Evolutionary conservation across 768 basidiomycete species (phyloP).

Genomic region (Lactifluus echinatus): DNA sequence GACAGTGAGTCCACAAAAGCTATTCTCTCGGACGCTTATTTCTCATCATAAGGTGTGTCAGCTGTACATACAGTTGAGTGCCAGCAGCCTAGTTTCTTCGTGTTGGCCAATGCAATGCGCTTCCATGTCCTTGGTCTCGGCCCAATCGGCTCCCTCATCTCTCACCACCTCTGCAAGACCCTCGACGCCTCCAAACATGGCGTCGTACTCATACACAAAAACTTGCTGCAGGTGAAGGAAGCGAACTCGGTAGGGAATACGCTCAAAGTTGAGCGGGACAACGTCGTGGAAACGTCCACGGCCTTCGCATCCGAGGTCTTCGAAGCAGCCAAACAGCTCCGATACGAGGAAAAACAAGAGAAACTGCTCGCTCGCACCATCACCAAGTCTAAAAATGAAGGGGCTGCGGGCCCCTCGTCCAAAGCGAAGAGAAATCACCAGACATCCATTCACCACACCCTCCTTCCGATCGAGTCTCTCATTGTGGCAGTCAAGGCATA

Average conservation of each 20-base stretch:
- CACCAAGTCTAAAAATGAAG: background rate
- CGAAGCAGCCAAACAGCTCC: constrained; percentile 16
- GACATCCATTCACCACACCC: background rate
- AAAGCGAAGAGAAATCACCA: background rate
- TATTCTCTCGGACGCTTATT: background rate
- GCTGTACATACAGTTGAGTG: background rate
- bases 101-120: constrained; percentile 52
- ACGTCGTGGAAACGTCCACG: constrained; percentile 33
- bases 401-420: background rate
- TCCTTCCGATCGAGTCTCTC: constrained; percentile 55
- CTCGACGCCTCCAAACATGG: constrained; percentile 39
- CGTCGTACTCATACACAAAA: constrained; percentile 66
- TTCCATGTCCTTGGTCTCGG: constrained; percentile 76
- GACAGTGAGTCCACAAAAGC: background rate
- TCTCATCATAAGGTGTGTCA: background rate
- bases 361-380: background rate
- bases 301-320: constrained; percentile 48
- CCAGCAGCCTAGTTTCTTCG: background rate
- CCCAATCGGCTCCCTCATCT: constrained; percentile 73
- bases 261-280: constrained; percentile 44
- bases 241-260: constrained; percentile 29
- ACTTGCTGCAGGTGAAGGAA: constrained; percentile 30
- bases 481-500: constrained; percentile 78
- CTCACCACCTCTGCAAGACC: constrained; percentile 64
- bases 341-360: background rate